Conservation (phyloP, 2,329 filamentous ascomycete species). For the Sporothrix sp. region DNA sequence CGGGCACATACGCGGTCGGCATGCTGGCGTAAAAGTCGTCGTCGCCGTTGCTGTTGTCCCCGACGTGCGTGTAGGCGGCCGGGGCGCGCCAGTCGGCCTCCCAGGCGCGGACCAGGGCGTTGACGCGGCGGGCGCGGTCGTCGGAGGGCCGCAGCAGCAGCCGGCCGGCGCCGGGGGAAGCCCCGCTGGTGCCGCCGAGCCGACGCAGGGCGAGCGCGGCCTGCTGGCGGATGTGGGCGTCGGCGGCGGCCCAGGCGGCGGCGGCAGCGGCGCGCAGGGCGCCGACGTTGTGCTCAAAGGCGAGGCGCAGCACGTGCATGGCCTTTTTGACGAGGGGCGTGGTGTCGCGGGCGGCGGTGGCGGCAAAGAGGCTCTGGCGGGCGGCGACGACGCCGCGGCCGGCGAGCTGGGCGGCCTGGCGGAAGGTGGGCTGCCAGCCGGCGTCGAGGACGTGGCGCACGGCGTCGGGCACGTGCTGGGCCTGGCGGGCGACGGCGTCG, state of each 20-base stretch:
- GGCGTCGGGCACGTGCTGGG: neutral
- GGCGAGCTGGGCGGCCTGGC: neutral
- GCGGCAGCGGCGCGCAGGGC: neutral
- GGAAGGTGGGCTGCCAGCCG: neutral
- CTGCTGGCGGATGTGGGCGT: too few species aligned
- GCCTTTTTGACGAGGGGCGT: constrained; percentile 3
- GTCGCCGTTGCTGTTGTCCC: neutral
- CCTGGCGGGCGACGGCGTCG: neutral
- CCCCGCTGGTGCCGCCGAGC: neutral
- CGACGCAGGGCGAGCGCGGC: too few species aligned
- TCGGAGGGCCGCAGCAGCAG: neutral
- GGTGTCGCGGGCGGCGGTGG: too few species aligned
- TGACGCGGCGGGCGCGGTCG: neutral
- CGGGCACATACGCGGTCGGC: constrained; percentile 2
- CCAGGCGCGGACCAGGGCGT: neutral
- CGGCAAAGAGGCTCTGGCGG: neutral
- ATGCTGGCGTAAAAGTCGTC: neutral
- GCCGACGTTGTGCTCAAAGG: neutral
- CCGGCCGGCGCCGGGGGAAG: neutral
- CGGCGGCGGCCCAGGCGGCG: too few species aligned
- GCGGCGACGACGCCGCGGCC: neutral
- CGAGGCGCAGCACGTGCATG: neutral
- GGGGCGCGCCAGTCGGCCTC: constrained; percentile 7
- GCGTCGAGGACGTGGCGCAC: neutral
- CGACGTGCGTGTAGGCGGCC: neutral